These are phyloP conservation scores for Onygenales sp. DNA, from an alignment of 2,329 filamentous ascomycete genomes.

Conservation along the genomic window DNA sequence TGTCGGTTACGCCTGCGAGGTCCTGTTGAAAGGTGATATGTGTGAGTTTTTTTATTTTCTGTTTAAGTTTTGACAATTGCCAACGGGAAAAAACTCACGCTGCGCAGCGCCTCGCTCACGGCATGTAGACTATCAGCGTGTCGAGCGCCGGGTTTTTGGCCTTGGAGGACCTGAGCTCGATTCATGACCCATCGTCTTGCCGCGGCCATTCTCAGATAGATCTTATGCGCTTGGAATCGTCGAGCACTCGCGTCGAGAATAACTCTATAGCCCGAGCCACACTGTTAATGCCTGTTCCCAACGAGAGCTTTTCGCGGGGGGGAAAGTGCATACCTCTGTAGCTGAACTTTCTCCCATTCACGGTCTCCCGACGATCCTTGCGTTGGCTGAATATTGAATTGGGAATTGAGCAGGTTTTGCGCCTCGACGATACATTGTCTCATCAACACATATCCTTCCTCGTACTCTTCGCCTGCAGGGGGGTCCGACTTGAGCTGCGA, in stretches of 20 bases:
- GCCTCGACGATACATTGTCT: slow-evolving; percentile 48
- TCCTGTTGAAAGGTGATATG: slow-evolving; percentile 35
- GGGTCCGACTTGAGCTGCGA: slow-evolving; percentile 43
- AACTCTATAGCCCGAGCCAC: slow-evolving; percentile 35
- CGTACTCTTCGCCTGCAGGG: slow-evolving; percentile 46
- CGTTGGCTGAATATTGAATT: slow-evolving; percentile 38
- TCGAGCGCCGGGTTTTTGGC: slow-evolving; percentile 38
- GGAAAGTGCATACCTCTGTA: slow-evolving; percentile 40
- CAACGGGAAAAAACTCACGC: slow-evolving; percentile 28
- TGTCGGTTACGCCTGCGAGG: slow-evolving; percentile 47
- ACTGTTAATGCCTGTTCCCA: slow-evolving; percentile 1
- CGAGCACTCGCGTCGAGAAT: slow-evolving; percentile 51
- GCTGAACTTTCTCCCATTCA: slow-evolving; percentile 47
- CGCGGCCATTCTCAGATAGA: slow-evolving; percentile 50
- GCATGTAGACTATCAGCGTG: slow-evolving; percentile 41
- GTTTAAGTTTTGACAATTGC: neutral
- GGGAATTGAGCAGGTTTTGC: slow-evolving; percentile 43
- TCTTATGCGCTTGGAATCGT: slow-evolving; percentile 52
- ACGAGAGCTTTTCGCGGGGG: neutral
- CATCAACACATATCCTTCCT: slow-evolving; percentile 50
- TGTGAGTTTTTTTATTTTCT: neutral
- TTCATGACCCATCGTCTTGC: slow-evolving; percentile 50
- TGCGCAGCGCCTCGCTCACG: slow-evolving; percentile 38
- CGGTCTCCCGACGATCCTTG: slow-evolving; percentile 35
- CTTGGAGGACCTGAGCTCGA: slow-evolving; percentile 42